Percentiles rank a stretch among this genome's conserved stretches.
These are phyloP conservation scores for Pestalotiopsis sp. DNA, from an alignment of 2,329 filamentous ascomycete genomes.

Conservation along the genomic window DNA sequence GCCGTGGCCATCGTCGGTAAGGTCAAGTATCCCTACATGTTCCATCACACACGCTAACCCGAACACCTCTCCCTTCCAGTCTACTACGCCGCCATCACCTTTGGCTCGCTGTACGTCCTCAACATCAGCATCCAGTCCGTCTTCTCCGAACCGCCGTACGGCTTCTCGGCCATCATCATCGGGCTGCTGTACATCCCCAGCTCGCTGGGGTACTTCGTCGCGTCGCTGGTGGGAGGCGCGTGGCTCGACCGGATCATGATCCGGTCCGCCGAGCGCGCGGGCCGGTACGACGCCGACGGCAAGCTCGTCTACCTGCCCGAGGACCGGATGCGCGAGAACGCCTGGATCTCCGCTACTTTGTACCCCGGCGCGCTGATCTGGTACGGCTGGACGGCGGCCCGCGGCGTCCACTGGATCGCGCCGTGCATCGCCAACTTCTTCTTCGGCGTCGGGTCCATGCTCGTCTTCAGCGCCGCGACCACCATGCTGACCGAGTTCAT, in stretches of 20 bases:
- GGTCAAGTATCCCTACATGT: not conserved
- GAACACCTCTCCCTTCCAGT: conserved; percentile 40
- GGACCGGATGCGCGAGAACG: conserved; percentile 82
- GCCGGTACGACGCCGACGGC: conserved; percentile 68
- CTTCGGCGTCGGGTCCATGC: conserved; percentile 78
- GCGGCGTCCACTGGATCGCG: conserved; percentile 67
- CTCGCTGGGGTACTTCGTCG: conserved; percentile 71
- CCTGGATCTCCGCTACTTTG: conserved; percentile 72
- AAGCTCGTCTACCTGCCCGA: conserved; percentile 72
- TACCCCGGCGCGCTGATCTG: conserved; percentile 73
- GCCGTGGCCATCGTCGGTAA: conserved; percentile 65
- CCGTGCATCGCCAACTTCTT: conserved; percentile 68
- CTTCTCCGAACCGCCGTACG: conserved; percentile 69
- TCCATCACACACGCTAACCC: not conserved
- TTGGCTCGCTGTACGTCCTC: conserved; percentile 74
- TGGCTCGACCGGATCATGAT: conserved; percentile 86
- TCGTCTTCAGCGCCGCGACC: conserved; percentile 73
- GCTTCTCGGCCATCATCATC: conserved; percentile 67
- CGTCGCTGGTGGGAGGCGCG: conserved; percentile 69
- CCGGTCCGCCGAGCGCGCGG: conserved; percentile 71
- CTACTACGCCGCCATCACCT: conserved; percentile 74
- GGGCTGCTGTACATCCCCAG: conserved; percentile 79
- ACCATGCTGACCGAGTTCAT: conserved; percentile 89
- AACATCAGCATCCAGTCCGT: conserved; percentile 77
- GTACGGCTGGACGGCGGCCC: conserved; percentile 75